Conservation (phyloP, 805 yeast genomes). For the Candida michaelii region DNA sequence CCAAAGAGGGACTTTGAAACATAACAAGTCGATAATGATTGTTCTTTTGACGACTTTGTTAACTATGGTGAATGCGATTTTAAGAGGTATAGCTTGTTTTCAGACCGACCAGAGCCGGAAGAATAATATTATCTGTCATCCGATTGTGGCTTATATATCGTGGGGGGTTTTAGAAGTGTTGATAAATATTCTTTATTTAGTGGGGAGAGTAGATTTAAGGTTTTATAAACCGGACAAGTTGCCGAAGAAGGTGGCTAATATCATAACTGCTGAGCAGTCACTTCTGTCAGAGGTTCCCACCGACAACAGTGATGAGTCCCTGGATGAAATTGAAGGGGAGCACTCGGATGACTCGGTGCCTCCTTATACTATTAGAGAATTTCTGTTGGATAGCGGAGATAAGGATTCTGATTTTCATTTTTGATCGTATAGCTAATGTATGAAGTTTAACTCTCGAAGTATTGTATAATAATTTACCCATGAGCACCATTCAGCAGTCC, state of each 20-base stretch:
- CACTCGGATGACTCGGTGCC: no score
- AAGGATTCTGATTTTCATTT: no score
- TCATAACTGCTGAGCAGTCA: conserved; percentile 46
- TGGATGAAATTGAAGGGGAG: no score
- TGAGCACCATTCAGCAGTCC: no score
- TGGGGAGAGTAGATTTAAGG: conserved; percentile 73
- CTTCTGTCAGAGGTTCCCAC: no score
- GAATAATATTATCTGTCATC: conserved; percentile 32
- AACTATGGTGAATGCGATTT: conserved; percentile 51
- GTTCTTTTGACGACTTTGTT: conserved; percentile 49
- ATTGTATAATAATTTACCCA: no score
- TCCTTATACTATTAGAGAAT: no score
- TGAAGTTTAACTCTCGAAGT: no score
- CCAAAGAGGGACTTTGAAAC: conserved; percentile 45
- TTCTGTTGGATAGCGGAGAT: no score
- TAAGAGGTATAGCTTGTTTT: conserved; percentile 37
- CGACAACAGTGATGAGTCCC: no score
- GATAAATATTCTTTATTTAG: conserved; percentile 54
- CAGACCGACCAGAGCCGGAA: conserved; percentile 18
- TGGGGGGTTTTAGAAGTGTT: conserved; percentile 69
- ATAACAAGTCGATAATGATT: conserved; percentile 51
- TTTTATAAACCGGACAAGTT: conserved; percentile 74
- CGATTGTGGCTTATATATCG: conserved; percentile 62
- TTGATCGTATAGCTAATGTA: no score
- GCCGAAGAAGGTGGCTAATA: conserved; percentile 37